Evolutionary conservation across 495 filamentous ascomycete species (phyloP), one percentile per base, ranked within the genome.

Genomic region (Collariella sp.): DNA sequence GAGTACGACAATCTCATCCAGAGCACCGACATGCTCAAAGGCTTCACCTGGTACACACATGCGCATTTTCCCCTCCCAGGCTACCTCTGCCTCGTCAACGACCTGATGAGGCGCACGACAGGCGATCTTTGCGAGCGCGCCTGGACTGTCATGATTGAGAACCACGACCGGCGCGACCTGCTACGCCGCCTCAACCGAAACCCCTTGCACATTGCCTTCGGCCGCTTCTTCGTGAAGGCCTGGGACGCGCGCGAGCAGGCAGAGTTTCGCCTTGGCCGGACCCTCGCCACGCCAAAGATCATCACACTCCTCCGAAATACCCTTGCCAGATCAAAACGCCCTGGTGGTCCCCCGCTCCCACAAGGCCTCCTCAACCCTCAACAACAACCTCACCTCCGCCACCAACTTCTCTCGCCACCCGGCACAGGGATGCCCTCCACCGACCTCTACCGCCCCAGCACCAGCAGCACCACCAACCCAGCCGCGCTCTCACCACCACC

Each of bases 1-100:
- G 78, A 80, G 60, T 75, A 71, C 31, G 77, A 80, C 55, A 76
- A 76, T 52, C 61, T 72, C 39, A 72, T 79, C 46, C 73, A 78
- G 55, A 67, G 65, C 7, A 62, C 66, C 3, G 67, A 73, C 33
- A 66, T 55, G 46, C 58, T 79, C n/a, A 67, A 69, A 19, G 69
- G 73, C 16, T 79, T 76, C 51, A 65, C 67, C 26, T 79, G 77
- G 77, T 80, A 78, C 57, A 76, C 72, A 3, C 65, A 73, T 12
- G 69, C 75, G 40, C 71, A 80, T 57, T 75, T 77, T 26, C 78
- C 78, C 16, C 72, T 79, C 36, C 76, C 74, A 13, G 77, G 73
- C 4, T 80, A 78, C 57, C 73, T 79, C 19, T 80, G 72, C 55
- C 62, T 79, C 16, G 67, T 79, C 5, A 71, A 65, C 36, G 76